Base-by-base conservation (phyloP, 2,329 filamentous ascomycete species). In the Neocucurbitaria cava region DNA sequence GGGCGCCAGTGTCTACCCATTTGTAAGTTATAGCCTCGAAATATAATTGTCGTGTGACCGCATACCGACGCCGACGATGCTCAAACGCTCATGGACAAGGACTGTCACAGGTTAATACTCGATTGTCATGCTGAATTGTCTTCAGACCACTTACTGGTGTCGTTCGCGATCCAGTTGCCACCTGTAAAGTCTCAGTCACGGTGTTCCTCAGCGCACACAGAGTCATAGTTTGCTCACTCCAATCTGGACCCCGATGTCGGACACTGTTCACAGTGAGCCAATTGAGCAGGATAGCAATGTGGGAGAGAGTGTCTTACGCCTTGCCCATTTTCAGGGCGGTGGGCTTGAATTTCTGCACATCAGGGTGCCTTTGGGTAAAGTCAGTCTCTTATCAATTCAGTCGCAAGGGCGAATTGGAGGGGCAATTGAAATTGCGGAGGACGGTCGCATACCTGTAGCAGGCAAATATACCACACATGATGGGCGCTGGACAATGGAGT, bases 391-490 rank as follows among this genome's bases (percentile, higher is more conserved):
- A 61, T 67, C 62, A 49, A 50, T 20, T 47, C 23, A 20, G 47
- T 48, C 21, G 54, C 57, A 35, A n/a, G 59, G 58, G 57, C 50
- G 64, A 58, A 56, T 47, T 61, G 63, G 63, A 62, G 58, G 62
- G 58, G 69, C 69, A 68, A 50, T 57, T 57, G 50, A 42, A 43
- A 54, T 62, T 54, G 48, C 46, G 58, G 53, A 51, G 28, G 57
- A n/a, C 30, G 38, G 44, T 38, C 26, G 56, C 74, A 56, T 76
- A 96, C 92, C 86, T 83, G 80, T 97, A 91, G 81, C 93, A 97
- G 71, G 92, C 93, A 79, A 97, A 97, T 75, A 97, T 96, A 79
- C 92, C 92, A 89, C 92, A 96, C 92, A 96, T 96, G 70, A 77
- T 89, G 83, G 48, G 54, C 45, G 53, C 52, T 57, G 53, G 38